Conservation (phyloP, 306 rosid genomes). For the Heteromeles arbutifolia region DNA sequence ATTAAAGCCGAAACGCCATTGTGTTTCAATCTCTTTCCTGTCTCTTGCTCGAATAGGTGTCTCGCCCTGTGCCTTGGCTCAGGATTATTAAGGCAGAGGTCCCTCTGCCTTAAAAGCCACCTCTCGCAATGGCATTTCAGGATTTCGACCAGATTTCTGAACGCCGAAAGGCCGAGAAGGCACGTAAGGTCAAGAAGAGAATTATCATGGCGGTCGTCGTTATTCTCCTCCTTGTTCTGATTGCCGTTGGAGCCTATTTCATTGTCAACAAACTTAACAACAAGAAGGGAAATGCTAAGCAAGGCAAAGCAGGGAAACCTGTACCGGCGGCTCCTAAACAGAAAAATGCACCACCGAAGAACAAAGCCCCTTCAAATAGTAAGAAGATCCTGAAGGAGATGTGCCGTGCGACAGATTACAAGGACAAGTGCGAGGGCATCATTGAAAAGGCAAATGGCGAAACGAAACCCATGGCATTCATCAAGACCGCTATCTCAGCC, state of each 20-base stretch:
- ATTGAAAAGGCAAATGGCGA: constrained; percentile 22
- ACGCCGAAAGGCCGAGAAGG: constrained; percentile 49
- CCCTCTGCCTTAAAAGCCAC: constrained; percentile 64
- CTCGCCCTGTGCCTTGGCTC: constrained; percentile 6
- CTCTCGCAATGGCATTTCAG: constrained; percentile 58
- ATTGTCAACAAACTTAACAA: background rate
- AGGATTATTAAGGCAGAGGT: constrained; percentile 67
- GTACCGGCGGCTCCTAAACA: background rate
- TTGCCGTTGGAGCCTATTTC: constrained; percentile 33
- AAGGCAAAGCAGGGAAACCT: background rate
- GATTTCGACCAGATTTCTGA: constrained; percentile 76
- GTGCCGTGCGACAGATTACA: constrained; percentile 47
- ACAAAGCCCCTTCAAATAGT: background rate
- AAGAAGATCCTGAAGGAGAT: constrained; percentile 30
- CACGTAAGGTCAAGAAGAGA: constrained; percentile 33
- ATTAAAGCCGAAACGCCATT: background rate
- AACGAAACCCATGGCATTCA: constrained; percentile 47
- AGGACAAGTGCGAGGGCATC: constrained; percentile 44
- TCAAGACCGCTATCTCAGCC: constrained; percentile 32
- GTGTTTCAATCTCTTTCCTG: background rate
- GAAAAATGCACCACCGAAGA: background rate
- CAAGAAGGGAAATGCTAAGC: background rate
- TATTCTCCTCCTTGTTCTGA: constrained; percentile 21
- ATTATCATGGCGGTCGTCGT: constrained; percentile 38
- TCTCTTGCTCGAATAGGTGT: background rate